Conservation (phyloP, 768 basidiomycete species). For the Suillus sp. region DNA sequence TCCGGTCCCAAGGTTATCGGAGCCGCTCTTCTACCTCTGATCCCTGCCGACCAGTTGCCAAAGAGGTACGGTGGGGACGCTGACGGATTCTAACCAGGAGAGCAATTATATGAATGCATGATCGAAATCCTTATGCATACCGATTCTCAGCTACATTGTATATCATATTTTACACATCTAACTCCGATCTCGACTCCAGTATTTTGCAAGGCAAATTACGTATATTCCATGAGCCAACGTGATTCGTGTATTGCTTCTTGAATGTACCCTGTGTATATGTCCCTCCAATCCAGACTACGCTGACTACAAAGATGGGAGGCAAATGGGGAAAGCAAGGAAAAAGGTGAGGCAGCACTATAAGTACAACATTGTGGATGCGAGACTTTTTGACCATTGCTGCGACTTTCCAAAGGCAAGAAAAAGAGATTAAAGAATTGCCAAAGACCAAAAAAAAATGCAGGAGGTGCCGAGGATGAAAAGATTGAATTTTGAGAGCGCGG, state of each 20-base stretch:
- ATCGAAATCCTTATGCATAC: not conserved
- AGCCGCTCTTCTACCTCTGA: slow-evolving; percentile 58
- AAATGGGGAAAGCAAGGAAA: not conserved
- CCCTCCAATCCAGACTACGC: not conserved
- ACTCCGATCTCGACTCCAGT: not conserved
- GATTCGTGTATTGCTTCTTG: not conserved
- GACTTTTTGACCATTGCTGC: not conserved
- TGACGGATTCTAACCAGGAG: slow-evolving; percentile 46
- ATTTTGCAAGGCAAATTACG: not conserved
- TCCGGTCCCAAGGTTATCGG: slow-evolving; percentile 58
- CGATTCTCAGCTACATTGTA: not conserved
- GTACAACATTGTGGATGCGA: not conserved
- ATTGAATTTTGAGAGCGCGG: not conserved
- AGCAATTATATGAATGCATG: no score
- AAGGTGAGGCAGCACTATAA: not conserved
- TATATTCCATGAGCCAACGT: not conserved
- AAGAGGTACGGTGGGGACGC: slow-evolving; percentile 70
- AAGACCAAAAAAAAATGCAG: slow-evolving; percentile 1
- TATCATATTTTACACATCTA: not conserved
- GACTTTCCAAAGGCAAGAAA: not conserved
- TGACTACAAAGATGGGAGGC: not conserved
- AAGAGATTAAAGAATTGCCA: not conserved
- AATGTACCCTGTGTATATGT: not conserved
- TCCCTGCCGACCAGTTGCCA: slow-evolving; percentile 62
- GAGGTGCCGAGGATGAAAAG: not conserved